These are phyloP conservation scores for Paragyromitra xinjiangensis DNA, from an alignment of 495 filamentous ascomycete species.

Conservation along the genomic window DNA sequence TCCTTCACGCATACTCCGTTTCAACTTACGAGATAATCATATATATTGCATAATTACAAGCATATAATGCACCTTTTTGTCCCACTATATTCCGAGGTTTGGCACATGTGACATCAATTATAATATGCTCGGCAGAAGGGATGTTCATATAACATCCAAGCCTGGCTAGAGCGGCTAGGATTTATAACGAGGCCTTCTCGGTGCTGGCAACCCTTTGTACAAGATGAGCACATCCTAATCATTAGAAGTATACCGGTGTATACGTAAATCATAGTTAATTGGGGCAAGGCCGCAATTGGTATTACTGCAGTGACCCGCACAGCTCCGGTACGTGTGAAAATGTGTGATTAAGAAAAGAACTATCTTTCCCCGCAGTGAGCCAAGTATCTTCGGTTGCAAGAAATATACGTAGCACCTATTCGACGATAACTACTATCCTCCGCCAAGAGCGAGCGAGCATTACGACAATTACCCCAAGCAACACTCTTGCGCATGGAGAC, in stretches of 20 bases:
- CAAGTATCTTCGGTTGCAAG: not conserved
- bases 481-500: not conserved
- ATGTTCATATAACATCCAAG: too few species aligned
- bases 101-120: not conserved
- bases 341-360: not conserved
- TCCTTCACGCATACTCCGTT: not conserved
- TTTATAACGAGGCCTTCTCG: too few species aligned
- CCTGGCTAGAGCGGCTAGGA: too few species aligned
- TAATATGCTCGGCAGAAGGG: not conserved
- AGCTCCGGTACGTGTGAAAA: too few species aligned
- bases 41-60: not conserved
- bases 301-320: too few species aligned
- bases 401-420: not conserved
- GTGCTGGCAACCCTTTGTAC: too few species aligned
- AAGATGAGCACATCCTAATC: too few species aligned
- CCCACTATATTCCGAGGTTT: not conserved
- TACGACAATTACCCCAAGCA: not conserved
- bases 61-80: not conserved
- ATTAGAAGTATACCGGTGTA: too few species aligned
- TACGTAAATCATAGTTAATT: too few species aligned
- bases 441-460: not conserved
- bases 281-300: too few species aligned
- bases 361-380: not conserved
- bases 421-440: not conserved
- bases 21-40: not conserved